Percentiles rank a stretch among this genome's conserved stretches.
These are phyloP conservation scores for Zasmidium cellare DNA, from an alignment of 2,329 filamentous ascomycete species.

Conservation along the genomic window DNA sequence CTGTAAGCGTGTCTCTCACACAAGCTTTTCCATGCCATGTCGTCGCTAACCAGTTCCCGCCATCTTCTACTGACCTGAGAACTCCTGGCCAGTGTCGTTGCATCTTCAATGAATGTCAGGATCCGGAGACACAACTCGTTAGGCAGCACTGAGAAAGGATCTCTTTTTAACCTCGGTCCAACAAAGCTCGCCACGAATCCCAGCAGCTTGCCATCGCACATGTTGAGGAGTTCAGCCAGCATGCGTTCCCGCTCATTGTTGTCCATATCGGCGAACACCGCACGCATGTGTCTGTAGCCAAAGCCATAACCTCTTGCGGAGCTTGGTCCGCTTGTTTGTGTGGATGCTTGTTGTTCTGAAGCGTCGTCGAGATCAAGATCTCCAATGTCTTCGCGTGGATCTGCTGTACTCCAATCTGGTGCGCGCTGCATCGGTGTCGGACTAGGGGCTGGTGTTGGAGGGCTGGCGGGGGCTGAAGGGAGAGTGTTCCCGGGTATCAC, in stretches of 20 bases:
- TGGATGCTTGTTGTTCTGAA: constrained; percentile 18
- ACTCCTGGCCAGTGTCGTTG: constrained; percentile 85
- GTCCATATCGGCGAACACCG: constrained; percentile 76
- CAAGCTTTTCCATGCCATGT: constrained; percentile 97
- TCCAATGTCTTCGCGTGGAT: constrained; percentile 80
- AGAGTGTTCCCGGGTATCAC: constrained; percentile 61
- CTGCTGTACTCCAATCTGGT: constrained; percentile 75
- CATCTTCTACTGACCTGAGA: constrained; percentile 96
- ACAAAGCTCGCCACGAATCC: constrained; percentile 97
- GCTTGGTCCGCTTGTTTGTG: constrained; percentile 24
- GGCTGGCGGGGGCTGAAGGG: constrained; percentile 64
- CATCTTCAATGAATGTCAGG: constrained; percentile 94
- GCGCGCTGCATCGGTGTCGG: constrained; percentile 63
- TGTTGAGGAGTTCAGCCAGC: constrained; percentile 83
- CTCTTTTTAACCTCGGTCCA: constrained; percentile 89
- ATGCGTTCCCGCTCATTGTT: constrained; percentile 76
- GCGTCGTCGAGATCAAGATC: constrained; percentile 32
- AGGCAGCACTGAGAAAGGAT: constrained; percentile 88
- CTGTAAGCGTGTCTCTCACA: constrained; percentile 94
- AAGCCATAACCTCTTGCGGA: constrained; percentile 32
- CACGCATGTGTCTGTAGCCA: constrained; percentile 69
- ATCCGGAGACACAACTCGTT: constrained; percentile 93
- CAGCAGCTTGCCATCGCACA: constrained; percentile 92
- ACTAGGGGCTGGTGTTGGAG: constrained; percentile 67
- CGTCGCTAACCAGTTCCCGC: constrained; percentile 90